A percentile compares a stretch with the other conserved stretches of the same genome.
Conservation (phyloP, 1,284 basidiomycete species). For the Irpex rosettiformis region DNA sequence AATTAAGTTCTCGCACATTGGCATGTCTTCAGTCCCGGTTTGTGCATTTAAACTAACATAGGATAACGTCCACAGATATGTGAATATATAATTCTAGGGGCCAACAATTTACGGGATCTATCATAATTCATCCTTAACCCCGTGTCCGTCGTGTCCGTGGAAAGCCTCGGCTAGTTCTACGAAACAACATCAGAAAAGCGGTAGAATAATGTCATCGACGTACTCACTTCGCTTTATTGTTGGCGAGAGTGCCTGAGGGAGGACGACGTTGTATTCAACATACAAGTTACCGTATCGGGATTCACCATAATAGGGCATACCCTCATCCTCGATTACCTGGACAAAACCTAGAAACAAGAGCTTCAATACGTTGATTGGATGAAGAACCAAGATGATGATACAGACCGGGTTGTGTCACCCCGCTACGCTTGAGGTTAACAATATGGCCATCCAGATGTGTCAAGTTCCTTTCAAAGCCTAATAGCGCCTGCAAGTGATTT, state of each 20-base stretch:
- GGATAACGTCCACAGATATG: background rate
- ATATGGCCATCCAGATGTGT: constrained; percentile 87
- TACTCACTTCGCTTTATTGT: constrained; percentile 65
- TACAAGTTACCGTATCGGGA: constrained; percentile 76
- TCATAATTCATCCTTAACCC: constrained; percentile 51
- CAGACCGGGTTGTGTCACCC: constrained; percentile 87
- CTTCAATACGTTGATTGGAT: background rate
- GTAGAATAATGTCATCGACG: background rate
- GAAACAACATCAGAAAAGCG: constrained; percentile 9
- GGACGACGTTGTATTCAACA: constrained; percentile 87
- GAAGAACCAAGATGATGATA: background rate
- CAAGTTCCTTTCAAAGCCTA: constrained; percentile 82
- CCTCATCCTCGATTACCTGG: constrained; percentile 81
- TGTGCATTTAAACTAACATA: background rate
- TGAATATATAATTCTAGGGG: background rate
- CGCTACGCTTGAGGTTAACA: constrained; percentile 67
- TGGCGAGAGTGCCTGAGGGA: constrained; percentile 69
- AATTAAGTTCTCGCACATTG: too few relatives aligned
- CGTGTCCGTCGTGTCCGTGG: constrained; percentile 35
- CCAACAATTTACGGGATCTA: background rate
- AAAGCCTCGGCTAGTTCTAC: constrained; percentile 58
- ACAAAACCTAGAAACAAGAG: constrained; percentile 55
- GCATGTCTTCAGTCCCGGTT: too few relatives aligned
- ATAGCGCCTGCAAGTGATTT: constrained; percentile 52
- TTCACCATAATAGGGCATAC: constrained; percentile 74